Evolutionary conservation across 148 eudicot genomes (phyloP).

Genomic region (Polygonum maritimum): DNA sequence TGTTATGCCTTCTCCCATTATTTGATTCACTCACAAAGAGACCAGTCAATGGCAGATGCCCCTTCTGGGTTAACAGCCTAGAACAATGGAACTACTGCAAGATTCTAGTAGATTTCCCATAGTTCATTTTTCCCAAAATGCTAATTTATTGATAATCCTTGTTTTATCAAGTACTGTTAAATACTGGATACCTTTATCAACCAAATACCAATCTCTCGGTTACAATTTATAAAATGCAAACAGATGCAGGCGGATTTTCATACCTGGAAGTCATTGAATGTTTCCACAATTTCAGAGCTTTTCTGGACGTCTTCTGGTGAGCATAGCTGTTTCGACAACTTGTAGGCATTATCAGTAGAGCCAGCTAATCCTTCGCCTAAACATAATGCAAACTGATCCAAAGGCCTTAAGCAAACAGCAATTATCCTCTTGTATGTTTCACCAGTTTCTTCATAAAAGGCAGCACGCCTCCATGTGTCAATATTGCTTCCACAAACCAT

Average conservation of each 20-base stretch:
- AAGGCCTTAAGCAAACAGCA: conserved; percentile 60
- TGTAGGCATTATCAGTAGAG: conserved; percentile 38
- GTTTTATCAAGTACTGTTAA: neutral
- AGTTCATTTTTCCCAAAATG: neutral
- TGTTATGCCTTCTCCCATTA: neutral
- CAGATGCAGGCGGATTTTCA: neutral
- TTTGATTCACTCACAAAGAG: neutral
- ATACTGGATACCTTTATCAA: neutral
- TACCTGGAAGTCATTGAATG: conserved; percentile 80
- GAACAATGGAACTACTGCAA: neutral
- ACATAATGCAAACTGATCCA: conserved; percentile 53
- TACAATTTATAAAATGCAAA: neutral
- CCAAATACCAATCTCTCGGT: neutral
- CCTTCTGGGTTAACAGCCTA: neutral
- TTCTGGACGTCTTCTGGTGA: conserved; percentile 37
- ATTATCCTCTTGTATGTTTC: conserved; percentile 81
- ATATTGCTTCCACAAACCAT: conserved; percentile 87
- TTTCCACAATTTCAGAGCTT: conserved; percentile 43
- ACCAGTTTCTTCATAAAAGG: conserved; percentile 89
- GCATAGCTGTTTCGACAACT: conserved; percentile 54
- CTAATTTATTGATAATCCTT: neutral
- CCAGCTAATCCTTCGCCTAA: conserved; percentile 51
- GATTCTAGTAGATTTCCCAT: neutral
- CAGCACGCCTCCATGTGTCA: conserved; percentile 87
- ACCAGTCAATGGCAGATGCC: neutral